phyloP scores from a whole-genome alignment of 805 yeast genomes.

The Saturnispora quitensis region DNA sequence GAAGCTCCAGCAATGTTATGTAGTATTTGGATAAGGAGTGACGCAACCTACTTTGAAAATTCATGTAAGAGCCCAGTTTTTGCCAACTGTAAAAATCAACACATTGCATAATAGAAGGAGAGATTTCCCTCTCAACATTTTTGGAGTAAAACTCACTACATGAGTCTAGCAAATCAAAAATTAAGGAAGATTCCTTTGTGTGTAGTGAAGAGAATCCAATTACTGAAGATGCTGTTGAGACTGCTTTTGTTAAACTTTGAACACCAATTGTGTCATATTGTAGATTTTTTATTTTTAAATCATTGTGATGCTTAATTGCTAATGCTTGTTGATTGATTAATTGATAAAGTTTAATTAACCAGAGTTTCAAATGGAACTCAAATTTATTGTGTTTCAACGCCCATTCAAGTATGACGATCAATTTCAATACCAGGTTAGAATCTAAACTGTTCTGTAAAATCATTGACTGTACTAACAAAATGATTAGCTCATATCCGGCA shows the following conservation, averaged over 20 bases:
- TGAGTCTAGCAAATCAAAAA: slow-evolving; percentile 27
- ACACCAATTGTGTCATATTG: slow-evolving; percentile 67
- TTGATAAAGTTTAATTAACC: slow-evolving; percentile 60
- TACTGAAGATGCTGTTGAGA: slow-evolving; percentile 28
- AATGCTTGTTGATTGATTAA: slow-evolving; percentile 44
- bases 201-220: background rate
- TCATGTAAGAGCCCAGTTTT: slow-evolving; percentile 58
- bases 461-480: slow-evolving; percentile 41
- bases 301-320: slow-evolving; percentile 42
- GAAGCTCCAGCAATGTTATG: slow-evolving; percentile 28
- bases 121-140: slow-evolving; percentile 43
- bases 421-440: slow-evolving; percentile 27
- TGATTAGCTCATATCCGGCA: slow-evolving; percentile 54
- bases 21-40: slow-evolving; percentile 41
- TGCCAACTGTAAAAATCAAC: slow-evolving; percentile 53
- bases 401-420: slow-evolving; percentile 49
- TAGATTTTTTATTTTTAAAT: slow-evolving; percentile 58
- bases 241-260: slow-evolving; percentile 39
- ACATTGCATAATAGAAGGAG: slow-evolving; percentile 39
- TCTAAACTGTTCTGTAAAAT: slow-evolving; percentile 7
- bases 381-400: slow-evolving; percentile 50
- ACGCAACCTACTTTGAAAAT: slow-evolving; percentile 43
- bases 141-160: slow-evolving; percentile 40
- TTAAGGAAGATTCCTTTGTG: slow-evolving; percentile 6
- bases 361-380: slow-evolving; percentile 61